Conservation (phyloP, 2,329 filamentous ascomycete species). For the Orbilia brochopaga region DNA sequence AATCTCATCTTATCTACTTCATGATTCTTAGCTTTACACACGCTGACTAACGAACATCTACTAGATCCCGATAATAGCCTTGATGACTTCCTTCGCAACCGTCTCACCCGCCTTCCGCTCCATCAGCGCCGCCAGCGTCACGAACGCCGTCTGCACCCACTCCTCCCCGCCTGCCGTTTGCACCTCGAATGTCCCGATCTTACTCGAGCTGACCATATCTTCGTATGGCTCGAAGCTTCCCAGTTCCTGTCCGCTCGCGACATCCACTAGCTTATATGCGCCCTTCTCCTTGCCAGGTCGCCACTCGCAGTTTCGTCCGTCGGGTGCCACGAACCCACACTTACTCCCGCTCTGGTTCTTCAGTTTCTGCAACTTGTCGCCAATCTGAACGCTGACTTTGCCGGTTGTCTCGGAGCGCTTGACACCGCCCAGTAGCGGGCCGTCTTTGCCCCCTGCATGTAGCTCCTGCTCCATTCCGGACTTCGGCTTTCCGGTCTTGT, state of each 20-base stretch:
- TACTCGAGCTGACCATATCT: conserved; percentile 9
- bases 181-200: conserved; percentile 23
- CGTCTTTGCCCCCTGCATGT: conserved; percentile 19
- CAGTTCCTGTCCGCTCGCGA: conserved; percentile 8
- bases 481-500: conserved; percentile 18
- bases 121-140: conserved; percentile 8
- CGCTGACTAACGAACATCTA: not conserved
- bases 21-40: too few species aligned
- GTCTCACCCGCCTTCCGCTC: conserved; percentile 12
- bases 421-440: conserved; percentile 16
- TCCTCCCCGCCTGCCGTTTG: conserved; percentile 14
- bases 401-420: conserved; percentile 10
- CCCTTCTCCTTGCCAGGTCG: conserved; percentile 8
- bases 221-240: conserved; percentile 15
- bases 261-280: not conserved
- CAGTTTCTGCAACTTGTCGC: conserved; percentile 26
- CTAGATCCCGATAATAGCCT: conserved; percentile 20
- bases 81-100: conserved; percentile 21
- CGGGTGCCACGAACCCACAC: conserved; percentile 14
- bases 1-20: not conserved
- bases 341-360: conserved; percentile 6
- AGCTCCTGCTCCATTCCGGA: conserved; percentile 30
- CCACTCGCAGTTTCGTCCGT: conserved; percentile 22
- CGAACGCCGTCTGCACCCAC: conserved; percentile 1
- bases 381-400: conserved; percentile 23